These are phyloP conservation scores for Aspergillus hiratsukae DNA, from an alignment of 2,329 filamentous ascomycete genomes.

Conservation along the genomic window DNA sequence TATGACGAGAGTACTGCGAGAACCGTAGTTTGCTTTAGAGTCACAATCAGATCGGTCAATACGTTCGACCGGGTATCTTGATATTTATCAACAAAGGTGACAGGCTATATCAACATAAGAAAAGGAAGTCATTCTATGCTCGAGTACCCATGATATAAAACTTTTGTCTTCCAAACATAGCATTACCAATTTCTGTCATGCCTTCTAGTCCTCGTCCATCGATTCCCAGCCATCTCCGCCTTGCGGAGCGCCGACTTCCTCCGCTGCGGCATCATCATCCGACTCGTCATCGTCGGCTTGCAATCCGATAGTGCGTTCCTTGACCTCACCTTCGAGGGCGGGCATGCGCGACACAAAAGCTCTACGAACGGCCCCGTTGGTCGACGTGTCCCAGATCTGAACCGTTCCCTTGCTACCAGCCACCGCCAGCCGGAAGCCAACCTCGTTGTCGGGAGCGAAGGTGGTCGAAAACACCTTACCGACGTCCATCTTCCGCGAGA, in stretches of 20 bases:
- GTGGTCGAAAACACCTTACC: slow-evolving; percentile 89
- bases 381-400: slow-evolving; percentile 95
- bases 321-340: slow-evolving; percentile 56
- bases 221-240: slow-evolving; percentile 51
- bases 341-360: slow-evolving; percentile 73
- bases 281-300: slow-evolving; percentile 63
- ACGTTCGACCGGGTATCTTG: slow-evolving; percentile 14
- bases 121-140: not conserved
- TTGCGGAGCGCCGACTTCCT: slow-evolving; percentile 45
- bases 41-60: not conserved
- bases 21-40: not conserved
- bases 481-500: slow-evolving; percentile 85
- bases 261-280: slow-evolving; percentile 55
- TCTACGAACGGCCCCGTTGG: slow-evolving; percentile 78
- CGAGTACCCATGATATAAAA: not conserved
- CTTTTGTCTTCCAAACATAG: not conserved
- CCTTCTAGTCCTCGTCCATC: slow-evolving; percentile 48
- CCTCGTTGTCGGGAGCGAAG: slow-evolving; percentile 85
- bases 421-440: slow-evolving; percentile 87
- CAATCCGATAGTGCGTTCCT: slow-evolving; percentile 74
- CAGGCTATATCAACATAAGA: not conserved
- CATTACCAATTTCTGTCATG: not conserved
- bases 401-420: slow-evolving; percentile 91
- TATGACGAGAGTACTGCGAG: not conserved
- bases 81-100: slow-evolving; percentile 6